Evolutionary conservation across 257 asterid genomes (phyloP), one percentile per base, ranked within the genome.

Genomic region (Solanum lycopersicoides): DNA sequence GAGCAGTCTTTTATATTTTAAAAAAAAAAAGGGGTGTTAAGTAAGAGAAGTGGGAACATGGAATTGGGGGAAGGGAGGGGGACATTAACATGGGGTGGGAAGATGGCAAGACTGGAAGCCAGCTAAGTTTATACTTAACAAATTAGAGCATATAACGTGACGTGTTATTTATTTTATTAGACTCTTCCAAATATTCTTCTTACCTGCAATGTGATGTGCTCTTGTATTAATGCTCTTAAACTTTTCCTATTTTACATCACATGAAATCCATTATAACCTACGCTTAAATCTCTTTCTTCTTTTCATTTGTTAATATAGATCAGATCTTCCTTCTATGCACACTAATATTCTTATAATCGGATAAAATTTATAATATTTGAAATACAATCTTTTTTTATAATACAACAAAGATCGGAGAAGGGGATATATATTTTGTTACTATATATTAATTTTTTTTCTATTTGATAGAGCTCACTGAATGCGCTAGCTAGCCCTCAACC

Each of bases 81-180:
- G 45, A 80, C 85, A 80, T 80, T 47, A 94, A 93, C 92, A 89
- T 94, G 94, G 87, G 71, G 71, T 45, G 23, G 87, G 50, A 86
- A 71, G 95, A 94, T 90, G 95, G 92, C 95, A 89, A 91, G 94
- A 91, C 91, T 91, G 95, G 90, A 91, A 89, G 93, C 90, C 98
- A 95, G 98, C 98, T 98, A 93, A 88, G 88, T 88, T 89, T 90
- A 91, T 90, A 47, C 85, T 92, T 60, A 75, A 84, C 86, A 89
- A 89, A 39, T 23, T 84, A 87, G 87, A 90, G 88, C 91, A 89
- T 90, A 90, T 90, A 92, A 89, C 87, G 90, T 92, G 93, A 83
- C 88, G 87, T 90, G 89, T 89, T 92, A 90, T 90, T 91, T 92
- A 92, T 90, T 89, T 89, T 80, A 80, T 80, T 80, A 30, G 37